Evolutionary conservation across 345 rosid genomes (phyloP), one percentile per base, ranked within the genome.

Genomic region (Euclidium syriacum): DNA sequence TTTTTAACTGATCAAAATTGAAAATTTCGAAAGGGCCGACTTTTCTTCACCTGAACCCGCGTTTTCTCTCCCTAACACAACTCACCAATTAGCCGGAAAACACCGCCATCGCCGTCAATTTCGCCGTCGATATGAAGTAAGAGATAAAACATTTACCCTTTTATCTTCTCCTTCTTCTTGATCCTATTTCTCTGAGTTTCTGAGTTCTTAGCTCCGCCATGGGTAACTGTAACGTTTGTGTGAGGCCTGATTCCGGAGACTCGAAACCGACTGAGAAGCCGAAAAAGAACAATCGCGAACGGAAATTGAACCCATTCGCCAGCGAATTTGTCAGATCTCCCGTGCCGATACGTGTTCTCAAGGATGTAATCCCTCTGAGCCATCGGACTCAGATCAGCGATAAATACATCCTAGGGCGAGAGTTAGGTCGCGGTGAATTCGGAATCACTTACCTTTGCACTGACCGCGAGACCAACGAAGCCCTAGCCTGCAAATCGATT

Each of bases 141-240:
- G 6, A 24, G 11, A 2, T 7, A 34, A 64, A 5, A 32, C 0
- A 26, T 62, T 33, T 34, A 3, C 55, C 46, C 47, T 6, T 5
- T 17, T 22, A 7, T 1, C 52, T 33, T 42, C 18, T 50, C 39
- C 42, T 61, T 35, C 42, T 10, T 46, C 52, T 2, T 19, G 5
- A 1, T 30, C 40, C 25, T 7, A 41, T 34, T 9, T 43, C 47
- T 35, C 64, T 3, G 8, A 25, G 39, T 54, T 43, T 14, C 56
- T 17, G 40, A 46, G 56, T 34, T 9, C 22, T 24, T 25, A 10
- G 51, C 71, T 66, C 58, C 5, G 40, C 15, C 60, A 92, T 92
- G 98, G 98, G 98, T 30, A 92, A 92, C 83, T 92, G 98, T 58
- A 85, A 78, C 90, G 81, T 78, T 24, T 92, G 98, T 55, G 84